These are phyloP conservation scores for Nicotiana tomentosiformis DNA, from an alignment of 257 asterid genomes.

Conservation along the genomic window DNA sequence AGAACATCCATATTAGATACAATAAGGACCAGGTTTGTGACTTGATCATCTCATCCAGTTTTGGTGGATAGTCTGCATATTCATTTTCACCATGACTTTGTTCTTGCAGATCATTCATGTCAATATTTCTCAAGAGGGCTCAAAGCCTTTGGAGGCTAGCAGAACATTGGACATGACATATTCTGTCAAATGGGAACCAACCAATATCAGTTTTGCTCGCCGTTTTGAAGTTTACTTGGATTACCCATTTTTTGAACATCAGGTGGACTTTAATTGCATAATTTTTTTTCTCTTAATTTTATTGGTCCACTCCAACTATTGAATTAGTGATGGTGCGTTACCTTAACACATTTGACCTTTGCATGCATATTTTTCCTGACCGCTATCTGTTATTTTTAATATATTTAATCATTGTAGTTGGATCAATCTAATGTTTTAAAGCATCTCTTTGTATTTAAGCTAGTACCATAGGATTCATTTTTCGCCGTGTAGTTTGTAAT, in stretches of 20 bases:
- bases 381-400: not conserved
- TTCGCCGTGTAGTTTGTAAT: not conserved
- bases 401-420: not conserved
- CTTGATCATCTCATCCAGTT: not conserved
- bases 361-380: not conserved
- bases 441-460: not conserved
- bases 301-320: not conserved
- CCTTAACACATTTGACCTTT: not conserved
- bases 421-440: not conserved
- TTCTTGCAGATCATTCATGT: slow-evolving; percentile 85
- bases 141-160: slow-evolving; percentile 80
- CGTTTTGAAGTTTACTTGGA: slow-evolving; percentile 96
- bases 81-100: slow-evolving; percentile 13
- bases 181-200: slow-evolving; percentile 81
- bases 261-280: slow-evolving; percentile 41
- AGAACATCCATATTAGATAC: slow-evolving; percentile 39
- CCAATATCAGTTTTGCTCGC: slow-evolving; percentile 77
- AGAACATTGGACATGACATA: slow-evolving; percentile 72
- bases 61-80: not conserved
- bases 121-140: slow-evolving; percentile 78
- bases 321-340: not conserved
- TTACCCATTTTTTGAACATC: slow-evolving; percentile 98
- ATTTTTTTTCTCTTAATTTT: not conserved
- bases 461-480: not conserved
- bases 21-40: slow-evolving; percentile 48